A percentile compares a stretch with the other conserved stretches of the same genome.
Evolutionary conservation across 805 yeast species (phyloP).

Genomic region (Myxozyma geophila): DNA sequence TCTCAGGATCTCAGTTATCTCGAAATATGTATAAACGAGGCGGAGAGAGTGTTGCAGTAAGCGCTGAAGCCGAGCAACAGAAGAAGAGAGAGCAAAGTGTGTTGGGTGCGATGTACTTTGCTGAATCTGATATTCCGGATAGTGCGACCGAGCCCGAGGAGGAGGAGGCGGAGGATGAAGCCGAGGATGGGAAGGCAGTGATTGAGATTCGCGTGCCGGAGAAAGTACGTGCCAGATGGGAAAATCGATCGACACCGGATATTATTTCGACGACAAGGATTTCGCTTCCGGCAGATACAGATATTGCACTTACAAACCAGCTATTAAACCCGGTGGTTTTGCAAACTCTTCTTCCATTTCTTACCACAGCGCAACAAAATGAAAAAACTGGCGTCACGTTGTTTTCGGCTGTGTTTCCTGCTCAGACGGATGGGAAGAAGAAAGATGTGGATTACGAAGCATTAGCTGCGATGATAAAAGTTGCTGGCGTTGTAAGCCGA

Average conservation of each 20-base stretch:
- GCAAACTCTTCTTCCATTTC: conserved; percentile 21
- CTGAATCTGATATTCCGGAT: conserved; percentile 34
- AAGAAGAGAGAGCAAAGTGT: conserved; percentile 38
- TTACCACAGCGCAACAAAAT: conserved; percentile 9
- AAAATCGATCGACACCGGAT: neutral
- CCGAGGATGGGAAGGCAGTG: neutral
- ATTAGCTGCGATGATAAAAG: conserved; percentile 28
- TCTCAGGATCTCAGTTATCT: conserved; percentile 30
- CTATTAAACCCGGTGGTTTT: conserved; percentile 12
- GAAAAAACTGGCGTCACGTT: neutral
- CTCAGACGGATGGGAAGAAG: neutral
- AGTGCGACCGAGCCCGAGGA: conserved; percentile 41
- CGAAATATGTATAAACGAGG: conserved; percentile 42
- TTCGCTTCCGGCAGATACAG: neutral
- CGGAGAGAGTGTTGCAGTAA: conserved; percentile 40
- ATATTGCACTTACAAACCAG: neutral
- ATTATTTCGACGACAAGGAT: neutral
- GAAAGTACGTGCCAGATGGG: conserved; percentile 16
- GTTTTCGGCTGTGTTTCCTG: conserved; percentile 8
- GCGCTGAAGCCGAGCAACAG: conserved; percentile 41
- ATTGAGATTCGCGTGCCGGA: conserved; percentile 25
- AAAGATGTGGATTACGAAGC: conserved; percentile 19
- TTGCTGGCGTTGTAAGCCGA: conserved; percentile 16
- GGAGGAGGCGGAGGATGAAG: conserved; percentile 9
- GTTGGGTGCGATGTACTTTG: conserved; percentile 37